Conservation (phyloP, 352 stramenopile genomes). For the Phytophthora constricta region DNA sequence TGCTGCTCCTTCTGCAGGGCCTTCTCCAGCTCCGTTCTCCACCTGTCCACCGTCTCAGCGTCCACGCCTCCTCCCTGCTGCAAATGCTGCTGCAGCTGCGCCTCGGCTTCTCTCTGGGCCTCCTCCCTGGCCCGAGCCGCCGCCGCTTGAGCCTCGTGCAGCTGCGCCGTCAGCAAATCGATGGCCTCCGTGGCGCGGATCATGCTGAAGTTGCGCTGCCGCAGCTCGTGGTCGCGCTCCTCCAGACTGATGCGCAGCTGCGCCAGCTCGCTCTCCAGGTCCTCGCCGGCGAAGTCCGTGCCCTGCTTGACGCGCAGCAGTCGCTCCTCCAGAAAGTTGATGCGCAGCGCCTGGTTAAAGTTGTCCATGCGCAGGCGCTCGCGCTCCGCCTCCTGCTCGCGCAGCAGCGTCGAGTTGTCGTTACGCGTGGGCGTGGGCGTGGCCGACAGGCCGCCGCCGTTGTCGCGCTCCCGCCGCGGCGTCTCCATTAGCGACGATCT, state of each 20-base stretch:
- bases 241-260: conserved; percentile 65
- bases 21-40: conserved; percentile 45
- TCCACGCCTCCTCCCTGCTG: conserved; percentile 36
- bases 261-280: conserved; percentile 66
- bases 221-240: conserved; percentile 68
- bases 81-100: conserved; percentile 40
- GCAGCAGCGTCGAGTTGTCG: conserved; percentile 48
- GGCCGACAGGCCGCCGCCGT: conserved; percentile 11
- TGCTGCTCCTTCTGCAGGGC: conserved; percentile 43
- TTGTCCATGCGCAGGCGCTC: conserved; percentile 75
- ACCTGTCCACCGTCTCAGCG: conserved; percentile 46
- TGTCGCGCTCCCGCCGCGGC: conserved; percentile 19
- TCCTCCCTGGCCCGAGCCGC: conserved; percentile 35
- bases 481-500: too few species aligned
- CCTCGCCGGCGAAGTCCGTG: conserved; percentile 63
- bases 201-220: conserved; percentile 63
- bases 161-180: conserved; percentile 54
- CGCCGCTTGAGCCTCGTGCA: conserved; percentile 40
- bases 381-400: conserved; percentile 61
- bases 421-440: conserved; percentile 23
- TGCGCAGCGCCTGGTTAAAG: conserved; percentile 75
- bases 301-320: conserved; percentile 67
- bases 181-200: conserved; percentile 67
- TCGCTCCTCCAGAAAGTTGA: conserved; percentile 74
- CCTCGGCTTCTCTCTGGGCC: conserved; percentile 31